Conservation (phyloP, 768 basidiomycete genomes). For the Boletus bicolor region DNA sequence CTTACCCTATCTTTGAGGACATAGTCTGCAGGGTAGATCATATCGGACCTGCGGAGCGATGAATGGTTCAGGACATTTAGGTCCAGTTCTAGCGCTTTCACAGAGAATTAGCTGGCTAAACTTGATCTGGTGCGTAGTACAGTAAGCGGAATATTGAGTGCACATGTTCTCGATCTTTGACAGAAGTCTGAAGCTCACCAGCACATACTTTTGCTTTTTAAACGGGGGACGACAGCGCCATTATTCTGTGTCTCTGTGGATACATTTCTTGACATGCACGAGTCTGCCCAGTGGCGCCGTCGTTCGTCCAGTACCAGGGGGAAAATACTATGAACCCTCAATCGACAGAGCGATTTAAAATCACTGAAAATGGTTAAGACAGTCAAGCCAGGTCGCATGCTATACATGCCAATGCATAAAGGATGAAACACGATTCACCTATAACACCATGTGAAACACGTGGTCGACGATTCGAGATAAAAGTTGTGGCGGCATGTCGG, state of each 20-base stretch:
- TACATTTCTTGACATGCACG: neutral
- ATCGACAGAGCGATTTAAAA: neutral
- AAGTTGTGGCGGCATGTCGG: constrained; percentile 22
- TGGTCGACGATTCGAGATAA: constrained; percentile 9
- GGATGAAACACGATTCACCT: constrained; percentile 8
- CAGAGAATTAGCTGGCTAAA: constrained; percentile 7
- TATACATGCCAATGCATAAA: constrained; percentile 1
- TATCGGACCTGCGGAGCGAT: neutral
- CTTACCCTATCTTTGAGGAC: constrained; percentile 5
- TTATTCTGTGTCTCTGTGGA: constrained; percentile 2
- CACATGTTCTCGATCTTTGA: constrained; percentile 19
- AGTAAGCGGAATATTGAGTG: constrained; percentile 2
- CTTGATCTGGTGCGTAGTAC: neutral
- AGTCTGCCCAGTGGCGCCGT: constrained; percentile 8
- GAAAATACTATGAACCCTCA: constrained; percentile 3
- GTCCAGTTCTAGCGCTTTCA: neutral
- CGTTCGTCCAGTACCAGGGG: constrained; percentile 2
- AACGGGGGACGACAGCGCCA: neutral
- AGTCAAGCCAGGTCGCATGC: neutral
- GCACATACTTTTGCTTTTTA: constrained; percentile 22
- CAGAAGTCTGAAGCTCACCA: constrained; percentile 4
- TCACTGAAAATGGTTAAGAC: neutral
- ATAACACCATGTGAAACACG: neutral
- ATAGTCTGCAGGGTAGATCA: constrained; percentile 10
- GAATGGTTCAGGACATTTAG: neutral